These are phyloP conservation scores for Penicillium alfredii DNA, from an alignment of 495 filamentous ascomycete species.

Conservation along the genomic window DNA sequence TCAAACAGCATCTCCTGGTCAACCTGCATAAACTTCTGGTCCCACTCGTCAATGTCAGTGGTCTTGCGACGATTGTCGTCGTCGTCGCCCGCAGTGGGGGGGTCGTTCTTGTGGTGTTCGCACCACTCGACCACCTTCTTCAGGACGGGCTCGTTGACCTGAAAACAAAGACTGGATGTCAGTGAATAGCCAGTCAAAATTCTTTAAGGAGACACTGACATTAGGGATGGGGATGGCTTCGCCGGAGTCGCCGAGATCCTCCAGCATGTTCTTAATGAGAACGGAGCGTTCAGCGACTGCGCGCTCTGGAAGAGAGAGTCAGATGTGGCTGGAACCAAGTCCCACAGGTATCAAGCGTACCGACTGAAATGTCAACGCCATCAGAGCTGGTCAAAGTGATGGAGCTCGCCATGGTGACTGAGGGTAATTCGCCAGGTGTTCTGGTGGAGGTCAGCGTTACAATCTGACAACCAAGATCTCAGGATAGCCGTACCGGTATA, in stretches of 20 bases:
- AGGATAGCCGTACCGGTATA: too few relatives aligned
- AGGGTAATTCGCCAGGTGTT: background rate
- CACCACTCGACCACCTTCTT: conserved; percentile 98
- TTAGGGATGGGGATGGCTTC: conserved; percentile 83
- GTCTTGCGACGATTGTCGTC: conserved; percentile 95
- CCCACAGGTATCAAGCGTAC: conserved; percentile 47
- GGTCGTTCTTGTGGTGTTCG: conserved; percentile 84
- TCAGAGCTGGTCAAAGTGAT: conserved; percentile 57
- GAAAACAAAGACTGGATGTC: conserved; percentile 4
- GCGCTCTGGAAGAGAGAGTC: conserved; percentile 60
- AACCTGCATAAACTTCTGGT: conserved; percentile 99
- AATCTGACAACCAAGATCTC: too few relatives aligned
- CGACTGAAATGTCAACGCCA: conserved; percentile 47
- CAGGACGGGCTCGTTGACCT: conserved; percentile 92
- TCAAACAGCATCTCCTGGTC: conserved; percentile 99
- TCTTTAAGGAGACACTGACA: too few relatives aligned
- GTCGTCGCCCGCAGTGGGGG: conserved; percentile 75
- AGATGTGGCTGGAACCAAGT: too few relatives aligned
- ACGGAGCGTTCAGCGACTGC: conserved; percentile 84
- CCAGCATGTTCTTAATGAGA: conserved; percentile 96
- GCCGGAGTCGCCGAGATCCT: conserved; percentile 72
- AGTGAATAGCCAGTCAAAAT: too few relatives aligned
- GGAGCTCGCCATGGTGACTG: background rate
- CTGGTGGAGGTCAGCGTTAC: conserved; percentile 9
- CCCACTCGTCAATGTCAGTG: conserved; percentile 98